Evolutionary conservation across 2,329 filamentous ascomycete genomes (phyloP), one percentile per base, ranked within the genome.

Genomic region (Colletotrichum sp.): DNA sequence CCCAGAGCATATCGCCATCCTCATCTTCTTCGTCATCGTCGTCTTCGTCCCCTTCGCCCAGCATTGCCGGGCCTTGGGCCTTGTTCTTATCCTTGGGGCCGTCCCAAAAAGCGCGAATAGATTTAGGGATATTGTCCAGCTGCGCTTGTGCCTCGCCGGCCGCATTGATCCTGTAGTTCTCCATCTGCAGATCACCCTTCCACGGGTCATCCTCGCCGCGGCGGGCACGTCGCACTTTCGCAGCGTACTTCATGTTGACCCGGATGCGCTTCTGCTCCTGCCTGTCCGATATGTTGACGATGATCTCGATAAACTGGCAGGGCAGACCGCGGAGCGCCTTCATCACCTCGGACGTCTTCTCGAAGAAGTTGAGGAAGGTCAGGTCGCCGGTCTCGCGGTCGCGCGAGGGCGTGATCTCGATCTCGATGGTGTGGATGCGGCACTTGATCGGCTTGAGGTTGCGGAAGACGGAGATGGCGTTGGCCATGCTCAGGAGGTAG

Each of bases 351-450:
- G 83, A 82, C 0, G 71, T 59, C 9, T 72, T 34, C 6, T 76
- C 34, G 76, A 88, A 85, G 77, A 87, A 86, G 72, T 83, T 74
- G 67, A 83, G 78, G 67, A 86, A 85, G 4, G 84, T 85, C 43
- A 86, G 82, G 12, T 77, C 32, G 2, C 71, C 67, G 52, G 74
- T 66, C 18, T 71, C 34, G 18, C 16, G 8, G 12, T 60, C 72
- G 5, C 69, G 77, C 18, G 63, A 75, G 2, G 85, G 85, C 18
- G 82, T 81, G 63, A 90, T 78, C 39, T 87, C 83, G 63, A 90
- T 80, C 5, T 83, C 85, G 28, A 90, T 79, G 2, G 84, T 88
- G 72, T 86, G 82, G 5, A 90, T 80, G 63, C 71, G 26, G 3
- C 76, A 77, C 8, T 80, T 80, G 9, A 79, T 61, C 18, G 76